A percentile compares a stretch with the other conserved stretches of the same genome.
Conservation (phyloP, 768 basidiomycete genomes). For the Pisolithus microcarpus region DNA sequence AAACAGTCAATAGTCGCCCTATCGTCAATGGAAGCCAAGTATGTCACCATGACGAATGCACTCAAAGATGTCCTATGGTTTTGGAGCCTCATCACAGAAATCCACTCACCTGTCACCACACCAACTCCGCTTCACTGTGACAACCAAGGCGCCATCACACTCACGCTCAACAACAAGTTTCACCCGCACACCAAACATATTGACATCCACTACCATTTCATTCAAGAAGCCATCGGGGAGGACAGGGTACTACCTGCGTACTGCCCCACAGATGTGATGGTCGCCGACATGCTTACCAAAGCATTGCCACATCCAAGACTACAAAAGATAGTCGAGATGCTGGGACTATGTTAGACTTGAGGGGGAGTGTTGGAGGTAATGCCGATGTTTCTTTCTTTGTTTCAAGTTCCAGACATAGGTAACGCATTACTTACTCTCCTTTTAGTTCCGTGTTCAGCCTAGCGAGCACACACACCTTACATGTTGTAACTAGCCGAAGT, state of each 20-base stretch:
- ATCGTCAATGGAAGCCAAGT: neutral
- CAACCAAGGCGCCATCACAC: neutral
- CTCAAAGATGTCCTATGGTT: neutral
- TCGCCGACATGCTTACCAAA: neutral
- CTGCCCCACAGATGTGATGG: neutral
- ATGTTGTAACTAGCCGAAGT: too few species aligned
- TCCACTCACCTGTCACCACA: neutral
- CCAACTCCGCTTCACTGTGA: neutral
- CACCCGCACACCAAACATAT: neutral
- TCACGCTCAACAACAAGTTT: slow-evolving; percentile 1
- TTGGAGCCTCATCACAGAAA: neutral
- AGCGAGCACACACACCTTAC: too few species aligned
- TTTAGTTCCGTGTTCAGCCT: too few species aligned
- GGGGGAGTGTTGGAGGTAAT: neutral
- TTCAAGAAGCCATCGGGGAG: neutral
- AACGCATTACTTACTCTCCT: too few species aligned
- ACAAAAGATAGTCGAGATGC: neutral
- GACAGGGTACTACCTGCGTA: neutral
- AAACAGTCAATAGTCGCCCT: neutral
- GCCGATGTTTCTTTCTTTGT: too few species aligned
- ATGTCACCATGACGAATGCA: neutral
- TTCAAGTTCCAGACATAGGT: too few species aligned
- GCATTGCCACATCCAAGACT: neutral
- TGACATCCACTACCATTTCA: neutral
- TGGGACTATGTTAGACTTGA: neutral